Evolutionary conservation across 139 green algal species (phyloP).

Genomic region (Edaphochlamys debaryana): DNA sequence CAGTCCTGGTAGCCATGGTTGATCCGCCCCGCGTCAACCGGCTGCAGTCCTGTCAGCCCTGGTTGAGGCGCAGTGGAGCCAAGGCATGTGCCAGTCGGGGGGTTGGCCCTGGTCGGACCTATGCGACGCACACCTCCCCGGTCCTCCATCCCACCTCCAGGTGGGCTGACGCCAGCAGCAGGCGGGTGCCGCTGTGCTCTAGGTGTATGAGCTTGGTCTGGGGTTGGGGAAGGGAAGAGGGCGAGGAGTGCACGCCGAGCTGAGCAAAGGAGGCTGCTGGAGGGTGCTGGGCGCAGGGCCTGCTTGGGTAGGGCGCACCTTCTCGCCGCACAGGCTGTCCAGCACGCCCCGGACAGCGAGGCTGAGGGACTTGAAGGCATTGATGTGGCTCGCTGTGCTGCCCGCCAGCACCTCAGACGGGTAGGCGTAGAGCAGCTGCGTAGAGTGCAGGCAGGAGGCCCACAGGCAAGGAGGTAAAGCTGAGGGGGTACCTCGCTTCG

Average conservation of each 20-base stretch:
- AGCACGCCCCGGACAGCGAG: conserved; percentile 17
- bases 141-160: conserved; percentile 27
- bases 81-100: too few relatives aligned
- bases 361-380: conserved; percentile 34
- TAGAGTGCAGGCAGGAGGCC: neutral
- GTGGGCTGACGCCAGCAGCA: conserved; percentile 38
- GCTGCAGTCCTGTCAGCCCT: too few relatives aligned
- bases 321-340: conserved; percentile 40
- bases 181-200: neutral
- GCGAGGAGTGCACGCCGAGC: too few relatives aligned
- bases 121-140: too few relatives aligned
- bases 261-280: too few relatives aligned
- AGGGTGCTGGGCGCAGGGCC: neutral
- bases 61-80: too few relatives aligned
- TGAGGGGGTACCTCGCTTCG: too few relatives aligned
- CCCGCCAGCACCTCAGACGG: neutral
- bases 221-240: too few relatives aligned
- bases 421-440: conserved; percentile 29
- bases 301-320: neutral
- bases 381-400: neutral
- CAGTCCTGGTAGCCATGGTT: too few relatives aligned
- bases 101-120: too few relatives aligned
- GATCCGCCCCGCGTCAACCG: too few relatives aligned
- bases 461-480: neutral
- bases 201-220: conserved; percentile 19